phyloP scores from a whole-genome alignment of 768 basidiomycete genomes.

The Rhodotorula toruloides region DNA sequence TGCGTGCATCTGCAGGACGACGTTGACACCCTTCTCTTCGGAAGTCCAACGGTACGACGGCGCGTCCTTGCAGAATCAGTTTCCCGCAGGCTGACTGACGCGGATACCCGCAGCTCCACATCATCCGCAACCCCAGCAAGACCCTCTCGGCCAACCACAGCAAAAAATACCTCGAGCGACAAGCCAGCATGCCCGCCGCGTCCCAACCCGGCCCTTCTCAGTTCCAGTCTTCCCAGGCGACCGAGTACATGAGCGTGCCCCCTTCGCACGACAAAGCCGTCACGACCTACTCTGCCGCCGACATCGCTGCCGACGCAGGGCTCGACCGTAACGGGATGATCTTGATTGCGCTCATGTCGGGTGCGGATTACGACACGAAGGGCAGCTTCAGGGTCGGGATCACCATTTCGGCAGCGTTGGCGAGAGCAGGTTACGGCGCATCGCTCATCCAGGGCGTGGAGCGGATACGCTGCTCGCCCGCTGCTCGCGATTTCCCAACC shows the following conservation, averaged over 20 bases:
- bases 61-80: too few relatives aligned
- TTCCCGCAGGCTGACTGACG: background rate
- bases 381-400: conserved; percentile 4
- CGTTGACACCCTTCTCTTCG: conserved; percentile 38
- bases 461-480: background rate
- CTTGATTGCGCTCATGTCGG: conserved; percentile 31
- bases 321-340: conserved; percentile 28
- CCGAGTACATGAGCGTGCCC: conserved; percentile 1
- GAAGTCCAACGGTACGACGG: conserved; percentile 21
- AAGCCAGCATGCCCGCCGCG: background rate
- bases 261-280: conserved; percentile 2
- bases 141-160: conserved; percentile 7
- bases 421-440: conserved; percentile 9
- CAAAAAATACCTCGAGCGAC: background rate
- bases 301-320: conserved; percentile 2
- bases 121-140: conserved; percentile 18
- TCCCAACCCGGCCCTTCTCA: background rate
- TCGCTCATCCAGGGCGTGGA: conserved; percentile 15
- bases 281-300: conserved; percentile 1
- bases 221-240: background rate
- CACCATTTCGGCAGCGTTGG: conserved; percentile 5
- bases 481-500: background rate
- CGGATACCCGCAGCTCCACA: background rate
- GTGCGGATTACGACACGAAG: conserved; percentile 35
- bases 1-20: conserved; percentile 15